Evolutionary conservation across 306 rosid species (phyloP), one percentile per base, ranked within the genome.

Genomic region (Psophocarpus tetragonolobus): DNA sequence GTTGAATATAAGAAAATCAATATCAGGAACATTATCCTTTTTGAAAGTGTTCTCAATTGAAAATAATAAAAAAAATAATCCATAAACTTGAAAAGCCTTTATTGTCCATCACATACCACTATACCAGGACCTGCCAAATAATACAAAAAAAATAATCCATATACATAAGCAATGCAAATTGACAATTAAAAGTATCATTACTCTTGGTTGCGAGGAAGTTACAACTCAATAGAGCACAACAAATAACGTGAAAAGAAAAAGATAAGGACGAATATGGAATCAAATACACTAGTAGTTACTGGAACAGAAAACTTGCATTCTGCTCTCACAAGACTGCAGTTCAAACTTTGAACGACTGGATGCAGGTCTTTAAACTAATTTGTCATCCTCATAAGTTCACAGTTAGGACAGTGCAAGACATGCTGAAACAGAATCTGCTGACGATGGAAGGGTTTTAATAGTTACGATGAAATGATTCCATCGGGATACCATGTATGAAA

Each of bases 301-400:
- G 33, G 66, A 38, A 82, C 88, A 77, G 83, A 81, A 82, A 79
- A 76, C 76, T 85, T 86, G 81, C 83, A 81, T 81, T 83, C 84
- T 79, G 82, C 82, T 17, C 54, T n/a, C n/a, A n/a, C n/a, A n/a
- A n/a, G n/a, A n/a, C n/a, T n/a, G n/a, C n/a, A n/a, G n/a, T n/a
- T n/a, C n/a, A n/a, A n/a, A n/a, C n/a, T n/a, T n/a, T n/a, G n/a
- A n/a, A n/a, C n/a, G n/a, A n/a, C n/a, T n/a, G n/a, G n/a, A n/a
- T n/a, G n/a, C n/a, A n/a, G n/a, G n/a, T n/a, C n/a, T n/a, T n/a
- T n/a, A n/a, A n/a, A n/a, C n/a, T n/a, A n/a, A n/a, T n/a, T n/a
- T n/a, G n/a, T n/a, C n/a, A n/a, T n/a, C n/a, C n/a, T n/a, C n/a
- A n/a, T n/a, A n/a, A n/a, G n/a, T n/a, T n/a, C n/a, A n/a, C n/a